Evolutionary conservation across 495 filamentous ascomycete genomes (phyloP), one percentile per base, ranked within the genome.

Genomic region (Eremomyces bilateralis): DNA sequence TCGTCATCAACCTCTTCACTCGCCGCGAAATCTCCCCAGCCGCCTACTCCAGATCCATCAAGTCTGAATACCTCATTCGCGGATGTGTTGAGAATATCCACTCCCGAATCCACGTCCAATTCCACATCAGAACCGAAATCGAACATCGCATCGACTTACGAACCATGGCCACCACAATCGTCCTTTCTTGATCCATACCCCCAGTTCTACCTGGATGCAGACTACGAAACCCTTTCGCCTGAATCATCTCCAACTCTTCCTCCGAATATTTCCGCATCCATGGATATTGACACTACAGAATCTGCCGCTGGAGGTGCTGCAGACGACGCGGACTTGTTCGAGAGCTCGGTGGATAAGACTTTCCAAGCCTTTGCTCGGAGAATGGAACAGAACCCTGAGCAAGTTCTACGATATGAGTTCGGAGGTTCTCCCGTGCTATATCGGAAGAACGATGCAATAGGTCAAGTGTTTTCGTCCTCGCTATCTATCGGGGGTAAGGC

Each of bases 321-420:
- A n/a, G 76, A 84, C 32, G 70, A 80, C 37, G 82, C 77, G 51
- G 80, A 82, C 21, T 69, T 73, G 0, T 90, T 80, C 50, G 85
- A 94, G 47, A 80, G 73, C 17, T 64, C 55, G 22, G 65, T 90
- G 48, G 88, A 97, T 59, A 77, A 72, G 31, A 71, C 74, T 0
- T 99, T 99, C 58, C 82, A 92, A 51, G 74, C 71, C 36, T 82
- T 99, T 51, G 84, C 90, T 0, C 83, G 83, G 45, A 60, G 82
- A 2, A 63, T 94, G 4, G 69, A 67, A 1, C 80, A 95, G 51
- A 97, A 97, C 54, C 82, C 88, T 0, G 81, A 92, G 42, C 88
- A 97, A 47, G 74, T 83, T 11, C 70, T 99, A 21, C 71, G 90
- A 28, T 99, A 95, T 48, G 84, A 95, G 51, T 90, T 80, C 52